Percentiles rank a stretch among this genome's conserved stretches.
These are phyloP conservation scores for Metschnikowia bowlesiae DNA, from an alignment of 805 yeast genomes.

Conservation along the genomic window DNA sequence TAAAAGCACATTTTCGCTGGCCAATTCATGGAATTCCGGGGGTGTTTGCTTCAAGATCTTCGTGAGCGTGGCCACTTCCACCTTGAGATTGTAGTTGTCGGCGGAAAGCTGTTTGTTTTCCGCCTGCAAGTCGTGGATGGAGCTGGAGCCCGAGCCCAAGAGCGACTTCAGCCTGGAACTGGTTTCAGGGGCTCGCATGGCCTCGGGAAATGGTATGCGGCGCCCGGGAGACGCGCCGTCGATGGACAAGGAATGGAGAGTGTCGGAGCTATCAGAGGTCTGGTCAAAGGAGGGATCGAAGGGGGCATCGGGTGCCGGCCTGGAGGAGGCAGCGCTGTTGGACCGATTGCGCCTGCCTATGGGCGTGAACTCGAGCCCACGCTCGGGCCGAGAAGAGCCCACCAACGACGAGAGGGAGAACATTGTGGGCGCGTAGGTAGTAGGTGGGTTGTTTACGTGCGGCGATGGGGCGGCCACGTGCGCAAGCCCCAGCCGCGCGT, in stretches of 20 bases:
- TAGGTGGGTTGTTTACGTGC: constrained; percentile 1
- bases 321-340: background rate
- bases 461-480: background rate
- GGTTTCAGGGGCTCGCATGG: background rate
- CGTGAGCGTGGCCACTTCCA: constrained; percentile 39
- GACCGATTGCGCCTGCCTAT: constrained; percentile 18
- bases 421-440: constrained; percentile 5
- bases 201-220: constrained; percentile 4
- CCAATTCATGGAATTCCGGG: constrained; percentile 32
- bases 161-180: background rate
- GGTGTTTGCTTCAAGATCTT: constrained; percentile 42
- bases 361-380: constrained; percentile 23
- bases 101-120: constrained; percentile 29
- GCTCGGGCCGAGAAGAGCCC: constrained; percentile 15
- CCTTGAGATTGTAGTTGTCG: constrained; percentile 43
- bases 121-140: constrained; percentile 22
- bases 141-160: constrained; percentile 12
- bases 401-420: constrained; percentile 17
- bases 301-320: background rate
- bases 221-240: background rate
- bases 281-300: constrained; percentile 14
- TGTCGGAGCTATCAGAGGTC: constrained; percentile 6
- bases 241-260: constrained; percentile 2
- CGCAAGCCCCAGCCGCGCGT: background rate
- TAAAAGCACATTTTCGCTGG: constrained; percentile 34